phyloP scores from a whole-genome alignment of 352 stramenopile genomes.

The Globisporangium orthogonon region DNA sequence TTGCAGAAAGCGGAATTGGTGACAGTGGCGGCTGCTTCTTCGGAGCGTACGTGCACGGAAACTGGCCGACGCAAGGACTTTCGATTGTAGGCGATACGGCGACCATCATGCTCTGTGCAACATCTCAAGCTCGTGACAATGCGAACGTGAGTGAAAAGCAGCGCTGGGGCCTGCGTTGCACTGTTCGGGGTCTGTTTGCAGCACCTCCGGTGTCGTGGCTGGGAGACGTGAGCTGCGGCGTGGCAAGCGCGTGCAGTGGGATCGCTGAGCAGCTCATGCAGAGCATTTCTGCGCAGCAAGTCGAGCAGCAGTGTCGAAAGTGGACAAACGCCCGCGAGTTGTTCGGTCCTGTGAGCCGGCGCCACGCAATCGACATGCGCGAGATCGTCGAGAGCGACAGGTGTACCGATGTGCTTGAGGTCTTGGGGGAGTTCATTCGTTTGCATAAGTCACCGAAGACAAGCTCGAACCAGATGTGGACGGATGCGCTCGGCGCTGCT shows the following conservation, averaged over 20 bases:
- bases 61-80: constrained; percentile 49
- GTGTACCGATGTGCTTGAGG: constrained; percentile 14
- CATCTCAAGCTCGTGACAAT: constrained; percentile 42
- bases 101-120: constrained; percentile 60
- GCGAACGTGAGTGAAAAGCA: constrained; percentile 25
- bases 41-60: constrained; percentile 38
- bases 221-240: constrained; percentile 19
- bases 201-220: constrained; percentile 18
- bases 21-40: constrained; percentile 67
- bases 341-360: constrained; percentile 10
- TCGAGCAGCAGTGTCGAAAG: constrained; percentile 25
- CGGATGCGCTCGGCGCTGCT: constrained; percentile 6
- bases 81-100: constrained; percentile 55
- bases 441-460: constrained; percentile 13
- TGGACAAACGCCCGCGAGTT: constrained; percentile 20
- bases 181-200: constrained; percentile 35
- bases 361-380: constrained; percentile 5
- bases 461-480: constrained; percentile 13
- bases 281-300: constrained; percentile 17
- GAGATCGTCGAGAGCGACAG: constrained; percentile 17
- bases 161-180: constrained; percentile 57
- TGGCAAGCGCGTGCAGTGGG: constrained; percentile 28
- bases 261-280: constrained; percentile 35
- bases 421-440: constrained; percentile 1
- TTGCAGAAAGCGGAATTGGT: constrained; percentile 48